Percentiles rank a stretch among this genome's conserved stretches.
These are phyloP conservation scores for Gastroboletus turbinatus DNA, from an alignment of 1,284 basidiomycete species.

Conservation along the genomic window DNA sequence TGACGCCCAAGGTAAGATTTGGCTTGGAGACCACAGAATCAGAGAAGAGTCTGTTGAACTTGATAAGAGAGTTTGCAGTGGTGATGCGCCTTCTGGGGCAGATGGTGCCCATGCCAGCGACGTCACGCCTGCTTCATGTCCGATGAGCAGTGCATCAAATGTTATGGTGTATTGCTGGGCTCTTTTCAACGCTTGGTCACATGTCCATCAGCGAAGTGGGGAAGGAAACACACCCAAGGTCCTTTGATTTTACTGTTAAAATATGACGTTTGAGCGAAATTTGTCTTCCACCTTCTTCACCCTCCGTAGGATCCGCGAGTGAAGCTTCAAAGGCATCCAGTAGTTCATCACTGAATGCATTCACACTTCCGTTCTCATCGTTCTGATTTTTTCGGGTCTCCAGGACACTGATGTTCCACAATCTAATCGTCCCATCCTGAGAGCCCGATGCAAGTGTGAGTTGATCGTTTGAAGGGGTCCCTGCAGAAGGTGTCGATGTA, in stretches of 20 bases:
- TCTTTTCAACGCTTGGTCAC: slow-evolving; percentile 36
- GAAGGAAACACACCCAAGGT: slow-evolving; percentile 43
- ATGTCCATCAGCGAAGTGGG: neutral
- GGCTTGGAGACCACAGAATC: slow-evolving; percentile 86
- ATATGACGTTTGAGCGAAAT: slow-evolving; percentile 85
- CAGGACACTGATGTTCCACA: slow-evolving; percentile 76
- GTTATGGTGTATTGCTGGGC: slow-evolving; percentile 70
- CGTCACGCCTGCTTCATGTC: slow-evolving; percentile 91
- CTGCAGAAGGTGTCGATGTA: slow-evolving; percentile 18
- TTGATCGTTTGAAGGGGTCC: slow-evolving; percentile 32
- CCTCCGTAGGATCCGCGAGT: slow-evolving; percentile 61
- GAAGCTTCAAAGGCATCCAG: slow-evolving; percentile 87
- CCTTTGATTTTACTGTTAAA: slow-evolving; percentile 56
- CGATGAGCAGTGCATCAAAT: slow-evolving; percentile 89
- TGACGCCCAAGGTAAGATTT: slow-evolving; percentile 40
- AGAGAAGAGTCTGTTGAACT: slow-evolving; percentile 91
- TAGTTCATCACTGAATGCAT: slow-evolving; percentile 61
- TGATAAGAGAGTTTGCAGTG: slow-evolving; percentile 67
- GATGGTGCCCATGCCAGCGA: slow-evolving; percentile 77
- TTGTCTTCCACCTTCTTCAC: slow-evolving; percentile 72
- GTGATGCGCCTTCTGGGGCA: slow-evolving; percentile 9
- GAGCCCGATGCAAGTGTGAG: slow-evolving; percentile 84
- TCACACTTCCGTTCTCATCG: slow-evolving; percentile 16
- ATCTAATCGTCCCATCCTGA: slow-evolving; percentile 87
- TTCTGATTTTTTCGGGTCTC: slow-evolving; percentile 19